phyloP scores from a whole-genome alignment of 2,329 filamentous ascomycete genomes.

The Hirsutella thompsonii region DNA sequence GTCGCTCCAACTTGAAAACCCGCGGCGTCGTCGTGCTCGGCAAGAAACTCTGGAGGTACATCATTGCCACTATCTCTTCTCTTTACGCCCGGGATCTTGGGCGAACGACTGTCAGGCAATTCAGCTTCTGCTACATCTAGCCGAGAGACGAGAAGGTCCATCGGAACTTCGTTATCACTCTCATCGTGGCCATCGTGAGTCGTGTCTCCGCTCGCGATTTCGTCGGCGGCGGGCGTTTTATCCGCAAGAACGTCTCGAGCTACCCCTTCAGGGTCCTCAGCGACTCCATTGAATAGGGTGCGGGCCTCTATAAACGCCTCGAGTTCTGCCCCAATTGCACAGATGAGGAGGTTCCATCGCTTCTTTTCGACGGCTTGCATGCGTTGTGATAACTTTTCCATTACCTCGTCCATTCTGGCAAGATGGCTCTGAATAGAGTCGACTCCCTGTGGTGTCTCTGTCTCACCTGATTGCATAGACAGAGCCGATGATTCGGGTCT shows the following conservation, averaged over 20 bases:
- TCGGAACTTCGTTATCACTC: slow-evolving; percentile 10
- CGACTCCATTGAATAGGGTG: slow-evolving; percentile 32
- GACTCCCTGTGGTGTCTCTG: slow-evolving; percentile 17
- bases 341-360: slow-evolving; percentile 63
- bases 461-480: slow-evolving; percentile 15
- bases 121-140: slow-evolving; percentile 12
- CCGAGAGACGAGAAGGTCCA: slow-evolving; percentile 17
- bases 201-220: not conserved
- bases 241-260: slow-evolving; percentile 4
- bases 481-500: slow-evolving; percentile 6
- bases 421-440: slow-evolving; percentile 33
- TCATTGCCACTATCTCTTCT: slow-evolving; percentile 31
- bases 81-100: slow-evolving; percentile 4
- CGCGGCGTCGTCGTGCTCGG: slow-evolving; percentile 21
- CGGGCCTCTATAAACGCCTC: slow-evolving; percentile 52
- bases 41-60: slow-evolving; percentile 38
- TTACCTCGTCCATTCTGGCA: slow-evolving; percentile 41
- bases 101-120: slow-evolving; percentile 2
- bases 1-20: not conserved
- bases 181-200: slow-evolving; percentile 3
- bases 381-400: slow-evolving; percentile 40
- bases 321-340: slow-evolving; percentile 61
- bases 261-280: slow-evolving; percentile 1
- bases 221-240: not conserved
- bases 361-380: slow-evolving; percentile 43